A percentile compares a stretch with the other conserved stretches of the same genome.
These are phyloP conservation scores for Lachancea cidri DNA, from an alignment of 805 yeast species.

Conservation along the genomic window DNA sequence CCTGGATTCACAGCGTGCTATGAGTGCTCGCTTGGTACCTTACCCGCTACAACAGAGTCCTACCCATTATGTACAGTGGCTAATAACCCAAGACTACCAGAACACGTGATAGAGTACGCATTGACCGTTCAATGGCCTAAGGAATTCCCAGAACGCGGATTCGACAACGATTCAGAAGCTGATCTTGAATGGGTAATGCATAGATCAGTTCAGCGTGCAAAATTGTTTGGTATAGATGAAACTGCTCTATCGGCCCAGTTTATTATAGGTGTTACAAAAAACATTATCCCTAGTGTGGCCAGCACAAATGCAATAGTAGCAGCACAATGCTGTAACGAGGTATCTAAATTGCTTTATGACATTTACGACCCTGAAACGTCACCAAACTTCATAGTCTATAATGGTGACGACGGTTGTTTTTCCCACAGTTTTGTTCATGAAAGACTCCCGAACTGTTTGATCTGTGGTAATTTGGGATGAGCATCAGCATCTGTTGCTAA, in stretches of 20 bases:
- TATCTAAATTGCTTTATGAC: conserved; percentile 70
- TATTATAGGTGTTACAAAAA: conserved; percentile 83
- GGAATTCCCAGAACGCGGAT: conserved; percentile 38
- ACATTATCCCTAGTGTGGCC: conserved; percentile 90
- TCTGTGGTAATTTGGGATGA: conserved; percentile 52
- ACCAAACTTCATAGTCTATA: conserved; percentile 79
- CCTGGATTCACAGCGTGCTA: conserved; percentile 88
- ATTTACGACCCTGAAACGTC: conserved; percentile 50
- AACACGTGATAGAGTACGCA: conserved; percentile 93
- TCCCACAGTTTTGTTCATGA: conserved; percentile 66
- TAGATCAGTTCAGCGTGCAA: conserved; percentile 54
- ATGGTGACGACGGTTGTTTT: conserved; percentile 76
- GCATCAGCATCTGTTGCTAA: not conserved
- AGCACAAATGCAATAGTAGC: conserved; percentile 92
- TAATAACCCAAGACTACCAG: conserved; percentile 88
- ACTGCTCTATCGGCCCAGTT: conserved; percentile 63
- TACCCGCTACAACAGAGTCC: conserved; percentile 53
- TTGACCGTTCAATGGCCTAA: conserved; percentile 70
- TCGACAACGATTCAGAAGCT: conserved; percentile 65
- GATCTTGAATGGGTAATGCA: conserved; percentile 62
- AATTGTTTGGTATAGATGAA: conserved; percentile 53
- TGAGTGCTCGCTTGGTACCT: conserved; percentile 80
- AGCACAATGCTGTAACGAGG: conserved; percentile 82
- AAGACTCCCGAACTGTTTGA: conserved; percentile 59
- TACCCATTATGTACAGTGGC: conserved; percentile 94